Base-by-base conservation (phyloP, 208 protist genomes). In the Acanthamoeba healyi region DNA sequence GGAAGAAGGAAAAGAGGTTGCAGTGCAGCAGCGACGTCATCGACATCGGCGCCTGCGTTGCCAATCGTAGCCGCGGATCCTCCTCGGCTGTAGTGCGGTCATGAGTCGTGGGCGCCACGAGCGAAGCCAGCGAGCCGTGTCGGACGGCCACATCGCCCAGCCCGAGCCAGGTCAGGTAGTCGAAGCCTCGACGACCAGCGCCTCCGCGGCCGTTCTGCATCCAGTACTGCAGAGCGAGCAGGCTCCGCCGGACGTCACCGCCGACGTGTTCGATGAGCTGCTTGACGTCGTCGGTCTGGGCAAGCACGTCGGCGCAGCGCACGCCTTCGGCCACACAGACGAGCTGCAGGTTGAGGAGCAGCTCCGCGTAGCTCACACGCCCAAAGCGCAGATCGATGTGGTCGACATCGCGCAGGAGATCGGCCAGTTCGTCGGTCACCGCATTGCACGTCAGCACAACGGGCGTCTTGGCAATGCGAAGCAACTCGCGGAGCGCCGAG, bases 381-480 rank as follows among this genome's bases (percentile, higher is more conserved):
- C 36, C 32, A 7, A 74, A 40, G 34, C 15, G 34, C 5, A 74
- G 65, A 14, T 34, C 36, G 24, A 74, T 40, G 26, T 74, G 65
- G 2, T 9, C 34, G 15, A 29, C 56, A 7, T 40, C 29, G 65
- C 24, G 65, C n/a, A 74, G 29, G 34, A 74, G 29, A 19, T 74
- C 65, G 65, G n/a, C 36, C 36, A 74, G 12, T 32, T 74, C 65
- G 12, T 74, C 34, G 0, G 65, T 32, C 65, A 74, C 34, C 12
- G 12, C 65, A n/a, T 86, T 86, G 77, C 77, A 86, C 5, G 77
- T 86, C 6, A 86, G 46, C 38, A 86, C 77, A 7, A 86, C 36
- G 77, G 77, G 77, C 77, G 44, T 86, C 34, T 86, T 86, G 24
- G 77, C n/a, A 22, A 61, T 58, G 36, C 77, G 77, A 5, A 86